Conservation (phyloP, 139 green algal species). For the Chlamydomonas eustigma region DNA sequence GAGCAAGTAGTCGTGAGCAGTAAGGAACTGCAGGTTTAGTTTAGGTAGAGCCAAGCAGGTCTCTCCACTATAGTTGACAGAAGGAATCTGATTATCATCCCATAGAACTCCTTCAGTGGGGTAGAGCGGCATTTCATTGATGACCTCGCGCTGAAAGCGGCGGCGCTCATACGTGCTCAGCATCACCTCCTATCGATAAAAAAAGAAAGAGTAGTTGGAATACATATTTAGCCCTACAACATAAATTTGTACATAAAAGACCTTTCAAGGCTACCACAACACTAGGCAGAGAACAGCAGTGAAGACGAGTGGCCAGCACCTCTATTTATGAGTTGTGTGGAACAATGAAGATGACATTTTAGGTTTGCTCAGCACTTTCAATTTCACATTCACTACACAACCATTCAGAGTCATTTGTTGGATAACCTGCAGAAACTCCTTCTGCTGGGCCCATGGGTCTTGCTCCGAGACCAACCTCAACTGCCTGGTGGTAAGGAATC, state of each 20-base stretch:
- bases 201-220: too few relatives aligned
- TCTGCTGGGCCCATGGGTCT: constrained; percentile 62
- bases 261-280: too few relatives aligned
- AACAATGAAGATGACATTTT: too few relatives aligned
- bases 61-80: constrained; percentile 60
- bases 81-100: constrained; percentile 72
- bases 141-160: constrained; percentile 59
- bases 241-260: too few relatives aligned
- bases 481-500: constrained; percentile 59
- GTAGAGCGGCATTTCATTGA: constrained; percentile 95
- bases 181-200: constrained; percentile 67
- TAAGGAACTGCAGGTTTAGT: constrained; percentile 99
- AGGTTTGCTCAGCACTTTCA: too few relatives aligned
- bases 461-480: constrained; percentile 73
- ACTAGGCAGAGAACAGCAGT: too few relatives aligned
- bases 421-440: constrained; percentile 76
- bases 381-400: not conserved
- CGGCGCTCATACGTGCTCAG: constrained; percentile 70
- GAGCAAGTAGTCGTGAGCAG: constrained; percentile 92
- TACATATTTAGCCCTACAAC: too few relatives aligned
- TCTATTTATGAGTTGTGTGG: too few relatives aligned
- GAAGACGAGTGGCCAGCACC: too few relatives aligned
- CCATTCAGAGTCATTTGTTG: not conserved
- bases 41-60: constrained; percentile 87
- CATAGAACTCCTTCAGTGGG: constrained; percentile 92